A percentile compares a stretch with the other conserved stretches of the same genome.
Conservation (phyloP, 2,329 filamentous ascomycete genomes). For the Trichophaea hybrida region DNA sequence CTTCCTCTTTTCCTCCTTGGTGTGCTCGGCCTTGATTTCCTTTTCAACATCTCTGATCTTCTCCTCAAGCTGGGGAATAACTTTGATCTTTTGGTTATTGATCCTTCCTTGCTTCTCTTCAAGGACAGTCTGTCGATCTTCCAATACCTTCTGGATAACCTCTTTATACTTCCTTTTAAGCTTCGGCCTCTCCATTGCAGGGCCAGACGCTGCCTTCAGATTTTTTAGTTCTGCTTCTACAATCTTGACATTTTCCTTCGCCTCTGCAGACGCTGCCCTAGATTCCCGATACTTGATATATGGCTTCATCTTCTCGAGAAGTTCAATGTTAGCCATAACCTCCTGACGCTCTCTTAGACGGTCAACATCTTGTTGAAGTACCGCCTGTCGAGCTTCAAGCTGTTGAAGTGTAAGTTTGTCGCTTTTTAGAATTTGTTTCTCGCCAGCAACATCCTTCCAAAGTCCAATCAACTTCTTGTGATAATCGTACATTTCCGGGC, state of each 20-base stretch:
- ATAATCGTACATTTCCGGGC: conserved; percentile 62
- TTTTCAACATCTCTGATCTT: conserved; percentile 28
- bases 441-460: conserved; percentile 38
- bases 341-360: conserved; percentile 61
- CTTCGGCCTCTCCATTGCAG: conserved; percentile 54
- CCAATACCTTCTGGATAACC: conserved; percentile 35
- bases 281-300: conserved; percentile 49
- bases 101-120: conserved; percentile 31
- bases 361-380: conserved; percentile 68
- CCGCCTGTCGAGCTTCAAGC: conserved; percentile 57
- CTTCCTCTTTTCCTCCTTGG: conserved; percentile 32
- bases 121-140: conserved; percentile 35
- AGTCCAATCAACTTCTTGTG: conserved; percentile 60
- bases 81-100: conserved; percentile 34
- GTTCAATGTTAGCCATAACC: conserved; percentile 48
- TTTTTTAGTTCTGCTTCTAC: conserved; percentile 44
- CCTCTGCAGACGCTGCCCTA: conserved; percentile 35
- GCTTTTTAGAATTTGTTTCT: conserved; percentile 40
- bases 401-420: conserved; percentile 50
- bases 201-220: conserved; percentile 49
- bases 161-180: conserved; percentile 58
- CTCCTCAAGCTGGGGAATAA: conserved; percentile 29
- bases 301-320: conserved; percentile 52
- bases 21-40: conserved; percentile 36
- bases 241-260: conserved; percentile 42